Conservation (phyloP, 129 eudicot species). For the Saposhnikovia divaricata region DNA sequence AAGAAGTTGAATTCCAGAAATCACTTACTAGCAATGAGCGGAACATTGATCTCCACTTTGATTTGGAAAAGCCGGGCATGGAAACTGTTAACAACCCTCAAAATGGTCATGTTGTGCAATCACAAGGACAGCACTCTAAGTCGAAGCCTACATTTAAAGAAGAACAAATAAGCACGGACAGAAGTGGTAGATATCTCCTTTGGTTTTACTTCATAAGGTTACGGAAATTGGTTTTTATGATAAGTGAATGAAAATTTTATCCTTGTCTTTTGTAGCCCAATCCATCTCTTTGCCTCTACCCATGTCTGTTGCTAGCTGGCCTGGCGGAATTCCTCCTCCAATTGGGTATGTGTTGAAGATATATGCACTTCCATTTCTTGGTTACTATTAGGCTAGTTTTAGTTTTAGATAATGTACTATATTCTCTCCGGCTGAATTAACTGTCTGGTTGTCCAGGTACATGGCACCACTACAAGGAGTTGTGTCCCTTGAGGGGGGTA, state of each 20-base stretch:
- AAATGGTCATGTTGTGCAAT: conserved; percentile 30
- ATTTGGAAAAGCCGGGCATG: conserved; percentile 51
- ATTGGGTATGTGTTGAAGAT: conserved; percentile 57
- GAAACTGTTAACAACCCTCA: conserved; percentile 40
- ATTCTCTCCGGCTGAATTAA: background rate
- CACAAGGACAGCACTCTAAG: conserved; percentile 40
- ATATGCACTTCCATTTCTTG: background rate
- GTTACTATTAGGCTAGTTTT: background rate
- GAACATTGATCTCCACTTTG: conserved; percentile 38
- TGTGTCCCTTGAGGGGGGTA: conserved; percentile 66
- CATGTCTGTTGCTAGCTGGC: conserved; percentile 81
- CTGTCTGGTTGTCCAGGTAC: conserved; percentile 41
- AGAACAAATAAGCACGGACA: conserved; percentile 41
- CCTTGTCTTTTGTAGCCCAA: conserved; percentile 34
- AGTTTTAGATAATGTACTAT: background rate
- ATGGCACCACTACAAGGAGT: conserved; percentile 94
- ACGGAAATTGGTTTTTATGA: background rate
- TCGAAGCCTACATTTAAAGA: conserved; percentile 18
- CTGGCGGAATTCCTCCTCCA: conserved; percentile 51
- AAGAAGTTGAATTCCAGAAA: conserved; percentile 30
- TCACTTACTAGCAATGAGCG: conserved; percentile 28
- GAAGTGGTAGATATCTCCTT: conserved; percentile 32
- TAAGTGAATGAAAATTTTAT: background rate
- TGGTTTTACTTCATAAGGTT: background rate
- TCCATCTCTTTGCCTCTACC: conserved; percentile 62